Evolutionary conservation across 2,329 filamentous ascomycete genomes (phyloP), one percentile per base, ranked within the genome.

Genomic region (Lizonia empirigonia): DNA sequence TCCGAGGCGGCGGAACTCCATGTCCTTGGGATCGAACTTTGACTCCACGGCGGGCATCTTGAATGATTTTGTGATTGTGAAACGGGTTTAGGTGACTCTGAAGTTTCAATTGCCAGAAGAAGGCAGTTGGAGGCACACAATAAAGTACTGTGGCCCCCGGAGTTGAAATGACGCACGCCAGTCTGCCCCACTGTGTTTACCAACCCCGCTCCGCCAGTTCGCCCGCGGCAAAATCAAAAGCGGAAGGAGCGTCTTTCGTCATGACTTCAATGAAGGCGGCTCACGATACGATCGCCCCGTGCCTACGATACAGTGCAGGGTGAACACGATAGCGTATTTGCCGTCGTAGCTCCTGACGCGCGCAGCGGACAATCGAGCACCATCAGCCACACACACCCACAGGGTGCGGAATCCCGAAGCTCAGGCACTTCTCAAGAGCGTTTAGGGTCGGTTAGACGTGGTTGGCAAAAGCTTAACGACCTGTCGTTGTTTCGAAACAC

Each of bases 21-120:
- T 80, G 65, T 80, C 76, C 70, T 80, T 78, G 50, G 78, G 77
- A 50, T 80, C 74, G 61, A 76, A 80, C 60, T 75, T 77, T 57
- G 74, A 75, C 62, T 78, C 75, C 50, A 79, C 72, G 35, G 67
- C 65, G 55, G 67, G 57, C 69, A 71, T 71, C 24, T 46, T 64
- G 62, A 44, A 26, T n/a, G 7, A 18, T 15, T 48, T 9, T 49
- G n/a, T 22, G 22, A 5, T 30, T 22, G 1, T 37, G 37, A 29
- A 15, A 32, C 27, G 26, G 27, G 26, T 42, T 4, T 22, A 16
- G 29, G 23, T 35, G n/a, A 45, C 33, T 32, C 30, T 26, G n/a
- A 26, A 15, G 20, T 22, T 13, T 32, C 26, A 30, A 26, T 29
- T 32, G 27, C 27, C 6, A 24, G 32, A 8, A 35, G 15, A 29